Conservation (phyloP, 352 stramenopile species). For the Discostella stelligera region DNA sequence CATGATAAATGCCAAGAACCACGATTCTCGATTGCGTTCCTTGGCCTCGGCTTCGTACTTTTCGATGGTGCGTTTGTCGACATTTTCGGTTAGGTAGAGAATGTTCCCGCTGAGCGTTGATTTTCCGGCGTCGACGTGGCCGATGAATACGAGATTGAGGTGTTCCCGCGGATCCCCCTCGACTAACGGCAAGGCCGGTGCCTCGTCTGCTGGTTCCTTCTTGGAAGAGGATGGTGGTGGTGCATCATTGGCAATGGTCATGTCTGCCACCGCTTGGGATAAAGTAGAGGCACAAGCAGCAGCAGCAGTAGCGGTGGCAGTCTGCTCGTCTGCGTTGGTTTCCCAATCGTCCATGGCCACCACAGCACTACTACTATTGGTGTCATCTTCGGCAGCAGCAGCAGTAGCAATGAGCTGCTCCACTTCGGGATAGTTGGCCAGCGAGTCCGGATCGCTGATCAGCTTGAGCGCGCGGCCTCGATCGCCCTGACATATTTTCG, state of each 20-base stretch:
- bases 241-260: conserved; percentile 28
- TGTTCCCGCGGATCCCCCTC: conserved; percentile 95
- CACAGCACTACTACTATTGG: too few species aligned
- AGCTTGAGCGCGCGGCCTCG: conserved; percentile 75
- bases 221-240: conserved; percentile 17
- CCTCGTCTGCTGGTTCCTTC: conserved; percentile 31
- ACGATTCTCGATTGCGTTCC: conserved; percentile 89
- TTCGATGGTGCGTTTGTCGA: conserved; percentile 99
- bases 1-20: conserved; percentile 99
- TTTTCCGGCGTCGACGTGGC: conserved; percentile 98
- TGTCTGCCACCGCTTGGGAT: conserved; percentile 36
- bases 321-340: conserved; percentile 47
- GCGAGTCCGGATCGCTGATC: conserved; percentile 83
- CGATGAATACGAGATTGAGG: conserved; percentile 99
- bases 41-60: conserved; percentile 98
- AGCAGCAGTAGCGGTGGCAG: conserved; percentile 30
- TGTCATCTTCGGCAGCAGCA: conserved; percentile 40
- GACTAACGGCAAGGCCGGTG: neutral
- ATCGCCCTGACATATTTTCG: conserved; percentile 82
- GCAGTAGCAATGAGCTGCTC: conserved; percentile 4
- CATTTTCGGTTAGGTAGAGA: conserved; percentile 97
- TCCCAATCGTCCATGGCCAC: conserved; percentile 42
- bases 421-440: conserved; percentile 83
- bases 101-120: conserved; percentile 97
- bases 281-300: conserved; percentile 25